These are phyloP conservation scores for Herpetomonas tarakana DNA, from an alignment of 208 protist genomes.

Conservation along the genomic window DNA sequence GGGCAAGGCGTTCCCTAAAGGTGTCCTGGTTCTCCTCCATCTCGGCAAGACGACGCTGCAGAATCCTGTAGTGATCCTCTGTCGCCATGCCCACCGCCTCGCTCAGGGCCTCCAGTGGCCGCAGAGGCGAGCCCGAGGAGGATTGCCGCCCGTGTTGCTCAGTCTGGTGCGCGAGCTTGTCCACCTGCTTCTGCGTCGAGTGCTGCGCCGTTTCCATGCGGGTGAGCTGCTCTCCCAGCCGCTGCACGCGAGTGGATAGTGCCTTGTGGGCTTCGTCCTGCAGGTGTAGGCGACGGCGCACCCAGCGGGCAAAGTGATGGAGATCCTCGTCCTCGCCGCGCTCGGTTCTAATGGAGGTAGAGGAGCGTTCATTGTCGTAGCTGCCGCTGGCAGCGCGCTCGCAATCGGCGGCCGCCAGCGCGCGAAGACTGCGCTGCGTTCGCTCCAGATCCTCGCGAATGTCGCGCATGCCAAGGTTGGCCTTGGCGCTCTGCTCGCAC, in stretches of 20 bases:
- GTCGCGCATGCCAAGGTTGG: background rate
- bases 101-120: background rate
- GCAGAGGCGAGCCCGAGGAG: background rate
- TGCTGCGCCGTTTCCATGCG: conserved; percentile 8
- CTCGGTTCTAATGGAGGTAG: too few species aligned
- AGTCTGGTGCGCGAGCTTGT: conserved; percentile 9
- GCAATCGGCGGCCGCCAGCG: background rate
- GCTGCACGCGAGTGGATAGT: conserved; percentile 1
- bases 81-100: background rate
- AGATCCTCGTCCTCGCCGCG: too few species aligned
- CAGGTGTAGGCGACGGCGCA: background rate
- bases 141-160: background rate
- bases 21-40: background rate
- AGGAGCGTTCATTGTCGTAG: too few species aligned
- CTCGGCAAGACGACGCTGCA: background rate
- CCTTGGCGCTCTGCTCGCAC: conserved; percentile 1
- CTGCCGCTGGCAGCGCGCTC: too few species aligned
- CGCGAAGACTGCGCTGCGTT: background rate
- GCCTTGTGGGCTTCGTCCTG: background rate
- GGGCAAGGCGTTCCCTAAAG: too few species aligned
- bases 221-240: conserved; percentile 8
- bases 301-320: too few species aligned
- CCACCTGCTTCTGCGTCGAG: conserved; percentile 7
- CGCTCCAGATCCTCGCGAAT: background rate
- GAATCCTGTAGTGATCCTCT: background rate